Percentiles rank a stretch among this genome's conserved stretches.
Conservation (phyloP, 2,329 filamentous ascomycete species). For the Fusarium sp. region DNA sequence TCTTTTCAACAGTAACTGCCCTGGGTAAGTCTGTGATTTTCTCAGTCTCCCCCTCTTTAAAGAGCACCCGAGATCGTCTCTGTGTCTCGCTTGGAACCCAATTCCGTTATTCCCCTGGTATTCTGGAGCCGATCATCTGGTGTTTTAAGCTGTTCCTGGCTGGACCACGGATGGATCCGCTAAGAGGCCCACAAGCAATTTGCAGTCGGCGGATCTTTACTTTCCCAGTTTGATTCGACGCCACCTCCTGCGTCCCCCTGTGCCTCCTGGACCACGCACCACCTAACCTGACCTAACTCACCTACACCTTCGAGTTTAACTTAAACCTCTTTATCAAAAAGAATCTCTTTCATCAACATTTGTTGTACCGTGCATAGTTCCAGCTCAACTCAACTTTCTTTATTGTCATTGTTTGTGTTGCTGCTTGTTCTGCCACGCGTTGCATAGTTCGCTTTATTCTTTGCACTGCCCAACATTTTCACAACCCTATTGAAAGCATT, state of each 20-base stretch:
- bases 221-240: conserved; percentile 44
- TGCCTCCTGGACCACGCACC: conserved; percentile 40
- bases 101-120: conserved; percentile 2
- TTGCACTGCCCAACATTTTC: background rate
- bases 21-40: conserved; percentile 23
- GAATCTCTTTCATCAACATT: conserved; percentile 36
- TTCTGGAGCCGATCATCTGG: conserved; percentile 15
- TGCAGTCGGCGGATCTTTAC: conserved; percentile 45
- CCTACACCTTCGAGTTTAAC: conserved; percentile 37
- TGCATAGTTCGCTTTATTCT: conserved; percentile 15
- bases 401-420: conserved; percentile 24
- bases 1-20: conserved; percentile 9
- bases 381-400: conserved; percentile 18
- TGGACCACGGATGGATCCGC: conserved; percentile 32
- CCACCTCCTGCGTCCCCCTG: conserved; percentile 47
- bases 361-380: conserved; percentile 20
- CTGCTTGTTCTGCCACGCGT: conserved; percentile 16
- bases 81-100: conserved; percentile 2
- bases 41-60: background rate
- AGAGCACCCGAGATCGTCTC: background rate
- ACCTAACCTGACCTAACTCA: conserved; percentile 6
- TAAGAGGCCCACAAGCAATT: conserved; percentile 43
- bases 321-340: conserved; percentile 39
- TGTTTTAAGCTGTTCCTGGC: conserved; percentile 33
- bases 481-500: conserved; percentile 9